Evolutionary conservation across 1,284 basidiomycete genomes (phyloP), one percentile per base, ranked within the genome.

Genomic region (Pseudozyma tsukubaensis): DNA sequence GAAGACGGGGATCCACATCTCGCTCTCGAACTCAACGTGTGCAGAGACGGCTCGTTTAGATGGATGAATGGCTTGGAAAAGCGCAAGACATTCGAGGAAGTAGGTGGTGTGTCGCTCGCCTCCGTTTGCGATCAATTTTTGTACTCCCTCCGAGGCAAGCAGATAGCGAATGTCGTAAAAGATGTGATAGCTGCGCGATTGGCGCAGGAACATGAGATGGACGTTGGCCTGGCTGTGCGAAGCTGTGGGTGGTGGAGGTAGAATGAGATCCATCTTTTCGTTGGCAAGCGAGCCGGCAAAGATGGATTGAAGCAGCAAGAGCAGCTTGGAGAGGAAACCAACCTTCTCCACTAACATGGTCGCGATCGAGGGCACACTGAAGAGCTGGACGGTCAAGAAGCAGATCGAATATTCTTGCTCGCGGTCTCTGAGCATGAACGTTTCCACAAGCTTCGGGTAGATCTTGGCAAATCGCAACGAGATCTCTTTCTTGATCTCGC

Each of bases 401-500:
- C 74, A 77, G 40, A 82, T 72, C n/a, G 83, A 83, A 35, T 82
- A 80, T 55, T 84, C 83, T 43, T 75, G 79, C 68, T 84, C 83
- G 39, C 83, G 76, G 42, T 84, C 83, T 34, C 66, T 75, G 49
- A 84, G 51, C 59, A 82, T 81, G 55, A 83, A 83, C 3, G 76
- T 78, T 77, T 84, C 83, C 55, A 83, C 69, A 19, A 83, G 57
- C 50, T 76, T 72, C 16, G 79, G 69, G 43, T 83, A 84, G 52
- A 83, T 69, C 50, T 64, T 63, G 16, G 79, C 79, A 34, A 82
- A 82, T 42, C 74, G 69, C 42, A 71, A 77, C 91, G 93, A 91
- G 65, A 95, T 86, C 34, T 90, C 89, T 19, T 92, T 86, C 82
- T 92, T 94, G 81, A 94, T 91, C 43, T 90, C 89, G 61, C 90